Percentiles rank a stretch among this genome's conserved stretches.
These are phyloP conservation scores for Colletotrichum viniferum DNA, from an alignment of 2,329 filamentous ascomycete genomes.

Conservation along the genomic window DNA sequence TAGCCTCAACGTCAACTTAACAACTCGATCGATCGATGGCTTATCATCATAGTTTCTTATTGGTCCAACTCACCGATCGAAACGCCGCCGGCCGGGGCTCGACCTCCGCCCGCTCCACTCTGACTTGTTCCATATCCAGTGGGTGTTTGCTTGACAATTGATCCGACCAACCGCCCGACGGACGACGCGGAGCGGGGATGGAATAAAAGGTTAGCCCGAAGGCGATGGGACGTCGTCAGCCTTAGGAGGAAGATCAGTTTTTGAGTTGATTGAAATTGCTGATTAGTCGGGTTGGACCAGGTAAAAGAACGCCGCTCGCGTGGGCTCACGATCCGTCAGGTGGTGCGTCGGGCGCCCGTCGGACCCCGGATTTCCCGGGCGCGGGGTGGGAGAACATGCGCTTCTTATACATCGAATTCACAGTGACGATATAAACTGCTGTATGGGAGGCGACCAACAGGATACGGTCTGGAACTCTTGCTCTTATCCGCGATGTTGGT, in stretches of 20 bases:
- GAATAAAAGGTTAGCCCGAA: background rate
- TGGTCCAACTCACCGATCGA: background rate
- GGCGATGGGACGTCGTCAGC: background rate
- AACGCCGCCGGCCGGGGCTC: background rate
- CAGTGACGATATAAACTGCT: background rate
- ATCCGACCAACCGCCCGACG: background rate
- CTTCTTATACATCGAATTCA: background rate
- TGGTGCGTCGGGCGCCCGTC: background rate
- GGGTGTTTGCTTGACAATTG: too few relatives aligned
- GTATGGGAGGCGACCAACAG: background rate
- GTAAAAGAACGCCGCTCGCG: background rate
- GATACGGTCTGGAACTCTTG: background rate
- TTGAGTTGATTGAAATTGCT: background rate
- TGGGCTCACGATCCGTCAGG: background rate
- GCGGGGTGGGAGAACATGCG: background rate
- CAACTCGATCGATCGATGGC: background rate
- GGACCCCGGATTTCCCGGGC: background rate
- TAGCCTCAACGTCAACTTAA: background rate
- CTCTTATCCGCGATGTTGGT: background rate
- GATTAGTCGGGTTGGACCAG: background rate
- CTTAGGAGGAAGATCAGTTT: background rate
- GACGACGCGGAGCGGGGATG: background rate
- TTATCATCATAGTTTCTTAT: background rate
- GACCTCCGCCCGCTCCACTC: background rate
- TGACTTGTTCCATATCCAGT: background rate